These are phyloP conservation scores for Trichophyton rubrum DNA, from an alignment of 2,329 filamentous ascomycete genomes.

Conservation along the genomic window DNA sequence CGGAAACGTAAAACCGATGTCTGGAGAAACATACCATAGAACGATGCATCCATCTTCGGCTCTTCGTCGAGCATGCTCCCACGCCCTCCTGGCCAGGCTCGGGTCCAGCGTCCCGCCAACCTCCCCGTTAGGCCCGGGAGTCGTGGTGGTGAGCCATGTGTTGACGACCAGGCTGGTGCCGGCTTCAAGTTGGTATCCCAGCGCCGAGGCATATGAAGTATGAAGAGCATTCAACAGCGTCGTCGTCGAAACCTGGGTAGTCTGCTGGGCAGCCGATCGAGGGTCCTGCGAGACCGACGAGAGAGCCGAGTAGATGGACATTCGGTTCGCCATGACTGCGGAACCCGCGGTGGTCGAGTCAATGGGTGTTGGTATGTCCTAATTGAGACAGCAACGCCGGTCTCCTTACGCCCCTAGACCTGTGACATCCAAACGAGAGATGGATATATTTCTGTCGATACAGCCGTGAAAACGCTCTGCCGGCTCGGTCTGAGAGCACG, in stretches of 20 bases:
- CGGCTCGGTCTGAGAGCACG: not conserved
- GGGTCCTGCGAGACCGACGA: constrained; percentile 46
- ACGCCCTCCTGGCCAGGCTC: constrained; percentile 66
- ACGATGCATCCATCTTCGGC: constrained; percentile 93
- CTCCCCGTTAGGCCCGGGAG: constrained; percentile 54
- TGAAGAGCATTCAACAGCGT: constrained; percentile 86
- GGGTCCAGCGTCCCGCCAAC: constrained; percentile 68
- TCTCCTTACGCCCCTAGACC: not conserved
- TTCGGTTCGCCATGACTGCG: constrained; percentile 44
- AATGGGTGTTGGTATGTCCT: not conserved
- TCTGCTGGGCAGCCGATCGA: constrained; percentile 50
- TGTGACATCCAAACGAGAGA: constrained; percentile 4
- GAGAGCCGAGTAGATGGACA: constrained; percentile 49
- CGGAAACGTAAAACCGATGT: too few species aligned
- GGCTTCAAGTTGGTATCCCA: constrained; percentile 77
- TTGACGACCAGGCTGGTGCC: constrained; percentile 89
- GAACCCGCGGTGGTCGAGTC: not conserved
- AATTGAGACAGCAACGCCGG: not conserved
- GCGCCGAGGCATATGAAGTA: constrained; percentile 68
- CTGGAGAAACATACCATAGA: constrained; percentile 53
- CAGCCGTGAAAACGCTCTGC: not conserved
- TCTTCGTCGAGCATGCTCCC: constrained; percentile 89
- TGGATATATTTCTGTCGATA: not conserved
- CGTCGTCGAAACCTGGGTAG: constrained; percentile 77
- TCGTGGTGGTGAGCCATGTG: constrained; percentile 78